phyloP scores from a whole-genome alignment of 176 grass and related monocot genomes.

The Triticum urartu region DNA sequence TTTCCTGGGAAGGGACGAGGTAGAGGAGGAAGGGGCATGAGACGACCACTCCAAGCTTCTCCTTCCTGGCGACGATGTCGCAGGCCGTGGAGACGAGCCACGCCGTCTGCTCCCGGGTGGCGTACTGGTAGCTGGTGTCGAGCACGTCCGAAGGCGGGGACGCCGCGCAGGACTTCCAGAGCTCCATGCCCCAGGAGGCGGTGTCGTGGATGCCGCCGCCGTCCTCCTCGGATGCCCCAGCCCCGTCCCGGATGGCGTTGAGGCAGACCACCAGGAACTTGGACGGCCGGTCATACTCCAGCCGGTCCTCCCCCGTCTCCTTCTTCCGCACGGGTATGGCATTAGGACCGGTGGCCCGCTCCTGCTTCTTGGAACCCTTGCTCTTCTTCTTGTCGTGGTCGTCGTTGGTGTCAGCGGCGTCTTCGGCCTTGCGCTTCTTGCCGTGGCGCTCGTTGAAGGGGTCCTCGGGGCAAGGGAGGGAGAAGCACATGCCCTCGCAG shows the following conservation, averaged over 20 bases:
- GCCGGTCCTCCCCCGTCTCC: not conserved
- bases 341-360: conserved; percentile 17
- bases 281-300: conserved; percentile 57
- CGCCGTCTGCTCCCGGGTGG: conserved; percentile 65
- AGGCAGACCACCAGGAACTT: conserved; percentile 89
- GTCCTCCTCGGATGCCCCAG: not conserved
- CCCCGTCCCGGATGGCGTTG: conserved; percentile 69
- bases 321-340: not conserved
- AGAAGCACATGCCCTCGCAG: conserved; percentile 97
- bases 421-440: conserved; percentile 41
- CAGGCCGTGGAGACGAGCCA: conserved; percentile 75
- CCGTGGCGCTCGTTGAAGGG: conserved; percentile 66
- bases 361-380: conserved; percentile 38
- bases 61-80: conserved; percentile 77
- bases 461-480: conserved; percentile 69
- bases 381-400: conserved; percentile 25
- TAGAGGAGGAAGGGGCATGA: conserved; percentile 70
- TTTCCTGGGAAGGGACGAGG: conserved; percentile 72
- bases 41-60: conserved; percentile 69
- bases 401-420: not conserved
- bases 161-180: conserved; percentile 71
- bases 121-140: conserved; percentile 52
- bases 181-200: conserved; percentile 76
- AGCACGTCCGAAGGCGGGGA: conserved; percentile 44
- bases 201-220: conserved; percentile 35